A percentile compares a stretch with the other conserved stretches of the same genome.
These are phyloP conservation scores for Pouteria glomerata DNA, from an alignment of 148 eudicot genomes.

Conservation along the genomic window DNA sequence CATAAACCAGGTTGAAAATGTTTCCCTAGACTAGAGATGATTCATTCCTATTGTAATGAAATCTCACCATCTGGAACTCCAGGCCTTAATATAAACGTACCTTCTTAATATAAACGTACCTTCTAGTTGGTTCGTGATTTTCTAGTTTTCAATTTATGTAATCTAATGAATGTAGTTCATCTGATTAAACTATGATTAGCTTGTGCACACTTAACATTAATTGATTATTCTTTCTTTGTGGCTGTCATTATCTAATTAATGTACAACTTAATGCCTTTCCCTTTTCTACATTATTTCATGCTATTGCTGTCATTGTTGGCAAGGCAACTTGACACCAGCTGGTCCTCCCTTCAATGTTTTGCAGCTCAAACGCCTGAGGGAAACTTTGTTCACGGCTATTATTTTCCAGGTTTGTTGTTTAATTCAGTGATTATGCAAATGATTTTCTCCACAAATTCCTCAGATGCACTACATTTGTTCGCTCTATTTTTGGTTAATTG, in stretches of 20 bases:
- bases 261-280: not conserved
- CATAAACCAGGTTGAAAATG: not conserved
- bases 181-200: no score
- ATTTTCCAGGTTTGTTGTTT: conserved; percentile 39
- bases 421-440: not conserved
- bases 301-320: not conserved
- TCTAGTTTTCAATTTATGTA: not conserved
- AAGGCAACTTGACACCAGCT: not conserved
- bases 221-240: not conserved
- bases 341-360: conserved; percentile 4
- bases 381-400: conserved; percentile 34
- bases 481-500: not conserved
- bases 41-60: not conserved
- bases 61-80: not conserved
- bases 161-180: not conserved
- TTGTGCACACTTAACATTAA: not conserved
- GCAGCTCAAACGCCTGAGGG: conserved; percentile 47
- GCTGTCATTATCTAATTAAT: not conserved
- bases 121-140: not conserved
- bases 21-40: not conserved
- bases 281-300: not conserved
- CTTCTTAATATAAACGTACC: no score
- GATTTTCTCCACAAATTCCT: conserved; percentile 9
- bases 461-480: not conserved
- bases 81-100: not conserved